Evolutionary conservation across 2,329 filamentous ascomycete species (phyloP).

Genomic region (Alternaria infectoria): DNA sequence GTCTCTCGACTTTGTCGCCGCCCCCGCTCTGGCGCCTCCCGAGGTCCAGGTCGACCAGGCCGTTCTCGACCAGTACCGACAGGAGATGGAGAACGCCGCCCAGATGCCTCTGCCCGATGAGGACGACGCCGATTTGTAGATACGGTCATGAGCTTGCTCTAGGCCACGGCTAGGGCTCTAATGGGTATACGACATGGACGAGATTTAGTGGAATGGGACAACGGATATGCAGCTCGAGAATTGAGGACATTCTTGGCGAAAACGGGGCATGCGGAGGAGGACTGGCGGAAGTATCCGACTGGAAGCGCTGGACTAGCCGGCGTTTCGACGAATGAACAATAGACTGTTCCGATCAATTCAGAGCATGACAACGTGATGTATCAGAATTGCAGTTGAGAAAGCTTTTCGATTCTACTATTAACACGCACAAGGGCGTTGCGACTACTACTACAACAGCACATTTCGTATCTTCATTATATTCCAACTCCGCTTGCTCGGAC

Average conservation of each 20-base stretch:
- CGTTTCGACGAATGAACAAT: slow-evolving; percentile 38
- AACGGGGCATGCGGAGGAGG: slow-evolving; percentile 28
- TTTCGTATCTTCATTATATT: slow-evolving; percentile 3
- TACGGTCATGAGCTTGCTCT: slow-evolving; percentile 34
- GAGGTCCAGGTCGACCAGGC: slow-evolving; percentile 87
- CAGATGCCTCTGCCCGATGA: slow-evolving; percentile 90
- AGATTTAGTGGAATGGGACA: slow-evolving; percentile 31
- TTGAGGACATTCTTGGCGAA: slow-evolving; percentile 38
- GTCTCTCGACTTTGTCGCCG: slow-evolving; percentile 90
- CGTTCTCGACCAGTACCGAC: slow-evolving; percentile 80
- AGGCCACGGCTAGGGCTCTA: slow-evolving; percentile 24
- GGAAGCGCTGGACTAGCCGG: slow-evolving; percentile 43
- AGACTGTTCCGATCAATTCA: slow-evolving; percentile 27
- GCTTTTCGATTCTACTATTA: not conserved
- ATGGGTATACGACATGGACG: slow-evolving; percentile 39
- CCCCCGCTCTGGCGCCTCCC: slow-evolving; percentile 90
- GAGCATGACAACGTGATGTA: too few species aligned
- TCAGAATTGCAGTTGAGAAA: too few species aligned
- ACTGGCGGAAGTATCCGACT: slow-evolving; percentile 28
- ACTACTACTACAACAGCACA: not conserved
- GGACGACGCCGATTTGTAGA: slow-evolving; percentile 74
- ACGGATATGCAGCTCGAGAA: slow-evolving; percentile 26
- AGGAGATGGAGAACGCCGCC: slow-evolving; percentile 86
- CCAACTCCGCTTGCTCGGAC: not conserved
- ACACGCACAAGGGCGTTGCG: not conserved